A percentile compares a stretch with the other conserved stretches of the same genome.
phyloP scores from a whole-genome alignment of 768 basidiomycete genomes.

The Amanita exitialis region DNA sequence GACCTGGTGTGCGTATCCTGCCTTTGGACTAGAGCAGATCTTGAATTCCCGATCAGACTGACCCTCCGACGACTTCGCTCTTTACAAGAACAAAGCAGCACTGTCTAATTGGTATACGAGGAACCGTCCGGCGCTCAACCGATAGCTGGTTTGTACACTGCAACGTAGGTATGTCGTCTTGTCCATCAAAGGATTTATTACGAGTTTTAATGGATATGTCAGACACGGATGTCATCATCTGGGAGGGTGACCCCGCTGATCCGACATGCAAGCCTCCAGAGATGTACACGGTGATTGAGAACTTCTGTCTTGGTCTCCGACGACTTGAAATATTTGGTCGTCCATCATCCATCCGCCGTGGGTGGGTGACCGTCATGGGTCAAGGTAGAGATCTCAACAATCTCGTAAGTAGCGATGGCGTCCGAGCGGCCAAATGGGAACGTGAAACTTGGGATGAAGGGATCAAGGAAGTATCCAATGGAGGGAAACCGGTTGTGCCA shows the following conservation, averaged over 20 bases:
- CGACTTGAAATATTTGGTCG: conserved; percentile 87
- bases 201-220: background rate
- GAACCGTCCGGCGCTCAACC: conserved; percentile 89
- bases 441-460: conserved; percentile 56
- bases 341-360: conserved; percentile 61
- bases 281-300: conserved; percentile 93
- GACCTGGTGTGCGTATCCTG: conserved; percentile 54
- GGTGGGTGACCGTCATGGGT: conserved; percentile 85
- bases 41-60: conserved; percentile 40
- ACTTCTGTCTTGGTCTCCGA: conserved; percentile 90
- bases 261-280: conserved; percentile 88
- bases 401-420: conserved; percentile 25
- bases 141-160: conserved; percentile 98
- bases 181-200: background rate
- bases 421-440: conserved; percentile 42
- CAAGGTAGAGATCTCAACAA: conserved; percentile 47
- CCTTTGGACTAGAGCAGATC: background rate
- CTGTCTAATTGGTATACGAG: conserved; percentile 94
- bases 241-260: conserved; percentile 86
- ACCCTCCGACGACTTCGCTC: conserved; percentile 77
- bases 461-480: conserved; percentile 43
- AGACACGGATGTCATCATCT: conserved; percentile 96
- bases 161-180: conserved; percentile 71
- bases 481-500: conserved; percentile 56
- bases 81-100: conserved; percentile 91